Evolutionary conservation across 208 protist genomes (phyloP).

Genomic region (Wallacemonas collosoma): DNA sequence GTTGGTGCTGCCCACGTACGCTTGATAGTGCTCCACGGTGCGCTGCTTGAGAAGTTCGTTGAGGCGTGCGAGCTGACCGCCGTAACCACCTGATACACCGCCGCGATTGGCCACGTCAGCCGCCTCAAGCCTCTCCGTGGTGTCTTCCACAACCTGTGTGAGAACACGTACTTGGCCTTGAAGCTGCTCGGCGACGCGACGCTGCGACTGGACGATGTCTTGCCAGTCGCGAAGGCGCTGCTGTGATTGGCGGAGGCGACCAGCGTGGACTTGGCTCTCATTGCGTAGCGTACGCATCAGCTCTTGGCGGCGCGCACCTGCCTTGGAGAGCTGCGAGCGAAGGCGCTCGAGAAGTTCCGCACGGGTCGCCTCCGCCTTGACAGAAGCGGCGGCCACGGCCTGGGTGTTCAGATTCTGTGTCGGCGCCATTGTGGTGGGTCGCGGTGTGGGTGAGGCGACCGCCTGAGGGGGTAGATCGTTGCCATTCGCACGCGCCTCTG

Average conservation of each 20-base stretch:
- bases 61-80: slow-evolving; percentile 31
- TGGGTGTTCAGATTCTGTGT: no score
- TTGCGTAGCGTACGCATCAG: slow-evolving; percentile 25
- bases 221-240: slow-evolving; percentile 69
- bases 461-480: no score
- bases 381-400: no score
- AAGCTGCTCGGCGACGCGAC: slow-evolving; percentile 35
- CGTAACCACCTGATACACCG: slow-evolving; percentile 16
- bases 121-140: slow-evolving; percentile 33
- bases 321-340: slow-evolving; percentile 28
- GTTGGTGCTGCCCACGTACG: slow-evolving; percentile 21
- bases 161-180: slow-evolving; percentile 37
- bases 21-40: slow-evolving; percentile 39
- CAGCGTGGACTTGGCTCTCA: slow-evolving; percentile 31
- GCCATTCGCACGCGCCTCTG: no score
- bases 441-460: no score
- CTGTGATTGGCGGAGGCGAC: slow-evolving; percentile 43
- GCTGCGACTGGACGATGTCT: slow-evolving; percentile 34
- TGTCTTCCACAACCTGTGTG: slow-evolving; percentile 29
- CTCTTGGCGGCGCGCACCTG: slow-evolving; percentile 13
- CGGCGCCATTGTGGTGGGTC: no score
- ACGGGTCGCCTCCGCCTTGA: not conserved
- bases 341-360: slow-evolving; percentile 24
- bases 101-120: slow-evolving; percentile 13
- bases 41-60: slow-evolving; percentile 39